Evolutionary conservation across 2,329 filamentous ascomycete genomes (phyloP).

Genomic region (Colletotrichum phormii): DNA sequence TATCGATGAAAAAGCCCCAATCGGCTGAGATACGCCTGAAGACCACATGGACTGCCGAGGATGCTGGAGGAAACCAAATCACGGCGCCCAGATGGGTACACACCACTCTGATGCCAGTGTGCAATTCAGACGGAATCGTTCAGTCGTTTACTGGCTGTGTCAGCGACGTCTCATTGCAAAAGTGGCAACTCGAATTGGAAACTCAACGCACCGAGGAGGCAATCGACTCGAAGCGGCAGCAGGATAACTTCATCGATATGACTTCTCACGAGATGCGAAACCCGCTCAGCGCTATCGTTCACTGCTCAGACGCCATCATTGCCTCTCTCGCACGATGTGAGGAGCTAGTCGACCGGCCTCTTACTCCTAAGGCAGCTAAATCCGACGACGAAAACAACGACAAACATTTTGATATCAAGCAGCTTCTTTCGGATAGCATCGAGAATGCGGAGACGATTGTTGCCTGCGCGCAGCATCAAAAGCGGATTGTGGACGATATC

Average conservation of each 20-base stretch:
- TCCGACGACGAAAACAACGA: slow-evolving; percentile 9
- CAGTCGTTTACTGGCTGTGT: slow-evolving; percentile 62
- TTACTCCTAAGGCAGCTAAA: slow-evolving; percentile 1
- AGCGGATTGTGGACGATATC: slow-evolving; percentile 81
- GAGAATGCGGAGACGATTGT: slow-evolving; percentile 83
- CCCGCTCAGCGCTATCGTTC: slow-evolving; percentile 77
- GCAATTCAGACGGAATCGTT: slow-evolving; percentile 57
- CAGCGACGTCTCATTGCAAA: slow-evolving; percentile 61
- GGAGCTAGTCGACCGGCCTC: slow-evolving; percentile 48
- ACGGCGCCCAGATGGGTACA: slow-evolving; percentile 60
- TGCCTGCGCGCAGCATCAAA: slow-evolving; percentile 83
- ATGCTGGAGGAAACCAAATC: slow-evolving; percentile 56
- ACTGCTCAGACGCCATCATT: slow-evolving; percentile 78
- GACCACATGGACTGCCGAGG: slow-evolving; percentile 58
- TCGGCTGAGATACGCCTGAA: slow-evolving; percentile 62
- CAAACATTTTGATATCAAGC: slow-evolving; percentile 42
- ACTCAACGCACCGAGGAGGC: slow-evolving; percentile 65
- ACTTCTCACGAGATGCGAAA: slow-evolving; percentile 80
- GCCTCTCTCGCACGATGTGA: slow-evolving; percentile 59
- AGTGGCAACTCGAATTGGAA: slow-evolving; percentile 63
- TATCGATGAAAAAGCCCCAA: slow-evolving; percentile 54
- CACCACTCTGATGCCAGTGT: slow-evolving; percentile 63
- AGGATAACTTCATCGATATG: slow-evolving; percentile 87
- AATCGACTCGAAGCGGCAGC: slow-evolving; percentile 72
- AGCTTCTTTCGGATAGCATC: slow-evolving; percentile 69